Evolutionary conservation across 2,329 filamentous ascomycete genomes (phyloP), one percentile per base, ranked within the genome.

Genomic region (Colletotrichum truncatum): DNA sequence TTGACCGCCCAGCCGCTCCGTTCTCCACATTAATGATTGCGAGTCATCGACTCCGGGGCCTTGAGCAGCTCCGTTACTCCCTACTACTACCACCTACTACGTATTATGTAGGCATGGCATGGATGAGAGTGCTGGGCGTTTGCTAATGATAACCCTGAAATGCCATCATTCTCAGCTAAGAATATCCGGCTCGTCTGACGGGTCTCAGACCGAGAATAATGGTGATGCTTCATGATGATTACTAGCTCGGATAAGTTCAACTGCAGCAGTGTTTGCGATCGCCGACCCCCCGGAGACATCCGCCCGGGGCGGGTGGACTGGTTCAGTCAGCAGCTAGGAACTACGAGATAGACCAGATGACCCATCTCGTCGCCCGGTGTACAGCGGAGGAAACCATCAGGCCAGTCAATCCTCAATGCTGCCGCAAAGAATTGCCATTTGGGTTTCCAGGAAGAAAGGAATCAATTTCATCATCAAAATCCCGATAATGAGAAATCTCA

Each of bases 1-100:
- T 57, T 57, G 54, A 57, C 54, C 54, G 14, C 30, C 54, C 54
- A 48, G 54, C 54, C 54, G 54, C 28, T 38, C 41, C 30, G 41
- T 18, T 48, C 54, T 30, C 41, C 54, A 57, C 41, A 18, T 45
- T 34, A 38, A 41, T 26, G 41, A 57, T 57, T 57, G 54, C 54
- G 54, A 57, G 54, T 39, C 54, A 57, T 57, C 54, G 21, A 10
- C 28, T 36, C 41, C 54, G 18, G 48, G 32, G 7, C 12, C 38
- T 14, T 38, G 30, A 52, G n/a, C 48, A 34, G 12, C 32, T 16
- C 48, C 48, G 32, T 25, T 26, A 16, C 16, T 32, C 43, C 48
- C n/a, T 26, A 14, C 3, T 21, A 43, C 39, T 43, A n/a, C n/a
- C n/a, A n/a, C n/a, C n/a, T n/a, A n/a, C n/a, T n/a, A n/a, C n/a